A percentile compares a stretch with the other conserved stretches of the same genome.
These are phyloP conservation scores for Penium margaritaceum DNA, from an alignment of 139 green algal species.

Conservation along the genomic window DNA sequence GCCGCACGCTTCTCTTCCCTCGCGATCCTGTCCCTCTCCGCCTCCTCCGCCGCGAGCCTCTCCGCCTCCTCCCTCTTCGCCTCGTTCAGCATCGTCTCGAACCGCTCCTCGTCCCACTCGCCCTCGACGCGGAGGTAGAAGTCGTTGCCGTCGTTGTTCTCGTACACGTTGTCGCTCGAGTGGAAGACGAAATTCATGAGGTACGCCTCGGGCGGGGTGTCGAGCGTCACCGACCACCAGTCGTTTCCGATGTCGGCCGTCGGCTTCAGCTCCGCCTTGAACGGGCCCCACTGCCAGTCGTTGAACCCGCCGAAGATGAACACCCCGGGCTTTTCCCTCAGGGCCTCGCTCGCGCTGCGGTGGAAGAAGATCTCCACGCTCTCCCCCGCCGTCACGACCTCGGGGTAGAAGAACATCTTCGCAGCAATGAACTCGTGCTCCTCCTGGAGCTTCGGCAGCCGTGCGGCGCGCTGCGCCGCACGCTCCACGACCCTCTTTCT, in stretches of 20 bases:
- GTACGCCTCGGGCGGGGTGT: constrained; percentile 31
- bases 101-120: constrained; percentile 8
- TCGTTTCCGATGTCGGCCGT: constrained; percentile 15
- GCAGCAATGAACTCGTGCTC: constrained; percentile 17
- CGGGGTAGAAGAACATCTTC: constrained; percentile 40
- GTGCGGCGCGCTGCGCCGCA: not conserved
- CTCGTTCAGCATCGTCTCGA: constrained; percentile 18
- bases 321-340: constrained; percentile 7
- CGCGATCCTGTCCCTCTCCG: constrained; percentile 21
- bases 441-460: constrained; percentile 19
- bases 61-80: constrained; percentile 32
- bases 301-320: constrained; percentile 38
- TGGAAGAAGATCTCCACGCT: constrained; percentile 32
- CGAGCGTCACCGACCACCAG: constrained; percentile 25
- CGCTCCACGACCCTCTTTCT: too few relatives aligned
- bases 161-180: constrained; percentile 31
- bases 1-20: not conserved
- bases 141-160: constrained; percentile 38
- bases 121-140: constrained; percentile 27
- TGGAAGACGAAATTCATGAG: constrained; percentile 39
- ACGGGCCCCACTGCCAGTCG: constrained; percentile 33
- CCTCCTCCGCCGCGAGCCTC: constrained; percentile 23
- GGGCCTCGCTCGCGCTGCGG: not conserved
- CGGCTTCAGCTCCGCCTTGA: constrained; percentile 13
- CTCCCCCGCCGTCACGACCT: constrained; percentile 18